phyloP scores from a whole-genome alignment of 352 stramenopile genomes.

The Globisporangium yorkense region DNA sequence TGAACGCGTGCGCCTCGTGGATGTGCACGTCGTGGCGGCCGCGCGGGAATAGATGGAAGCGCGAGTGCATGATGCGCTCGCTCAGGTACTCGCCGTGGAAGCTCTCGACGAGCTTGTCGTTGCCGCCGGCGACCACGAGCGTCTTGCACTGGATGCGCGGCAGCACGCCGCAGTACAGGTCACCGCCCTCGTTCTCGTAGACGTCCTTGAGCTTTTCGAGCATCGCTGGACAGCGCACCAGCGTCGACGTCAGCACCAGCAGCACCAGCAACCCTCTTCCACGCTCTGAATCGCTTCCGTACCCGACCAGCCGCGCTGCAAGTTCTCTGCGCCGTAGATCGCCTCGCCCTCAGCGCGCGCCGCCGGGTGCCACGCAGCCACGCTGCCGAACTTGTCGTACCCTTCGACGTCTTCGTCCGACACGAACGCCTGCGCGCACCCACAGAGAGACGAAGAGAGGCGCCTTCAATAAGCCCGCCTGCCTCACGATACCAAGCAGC shows the following conservation, averaged over 20 bases:
- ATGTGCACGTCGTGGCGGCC: constrained; percentile 60
- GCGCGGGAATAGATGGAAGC: constrained; percentile 44
- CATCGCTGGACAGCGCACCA: constrained; percentile 35
- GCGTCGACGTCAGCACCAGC: neutral
- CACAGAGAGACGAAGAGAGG: neutral
- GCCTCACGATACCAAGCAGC: neutral
- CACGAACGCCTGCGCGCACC: constrained; percentile 53
- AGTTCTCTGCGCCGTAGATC: constrained; percentile 43
- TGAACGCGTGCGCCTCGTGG: constrained; percentile 42
- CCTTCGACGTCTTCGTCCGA: constrained; percentile 64
- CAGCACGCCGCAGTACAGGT: constrained; percentile 65
- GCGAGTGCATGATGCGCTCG: constrained; percentile 83
- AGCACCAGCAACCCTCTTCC: neutral
- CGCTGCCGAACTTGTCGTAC: constrained; percentile 39
- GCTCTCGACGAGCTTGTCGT: constrained; percentile 54
- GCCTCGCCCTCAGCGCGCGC: constrained; percentile 39
- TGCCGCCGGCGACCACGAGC: constrained; percentile 56
- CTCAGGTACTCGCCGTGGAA: constrained; percentile 82
- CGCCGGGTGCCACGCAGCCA: constrained; percentile 45
- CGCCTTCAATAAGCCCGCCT: no score
- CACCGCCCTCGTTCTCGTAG: constrained; percentile 44
- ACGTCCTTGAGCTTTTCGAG: constrained; percentile 36
- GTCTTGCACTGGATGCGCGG: constrained; percentile 82
- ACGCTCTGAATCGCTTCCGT: neutral
- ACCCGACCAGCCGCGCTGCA: constrained; percentile 57